These are phyloP conservation scores for Glomus cerebriforme DNA, from an alignment of 192 early-diverging fungal genomes.

Conservation along the genomic window DNA sequence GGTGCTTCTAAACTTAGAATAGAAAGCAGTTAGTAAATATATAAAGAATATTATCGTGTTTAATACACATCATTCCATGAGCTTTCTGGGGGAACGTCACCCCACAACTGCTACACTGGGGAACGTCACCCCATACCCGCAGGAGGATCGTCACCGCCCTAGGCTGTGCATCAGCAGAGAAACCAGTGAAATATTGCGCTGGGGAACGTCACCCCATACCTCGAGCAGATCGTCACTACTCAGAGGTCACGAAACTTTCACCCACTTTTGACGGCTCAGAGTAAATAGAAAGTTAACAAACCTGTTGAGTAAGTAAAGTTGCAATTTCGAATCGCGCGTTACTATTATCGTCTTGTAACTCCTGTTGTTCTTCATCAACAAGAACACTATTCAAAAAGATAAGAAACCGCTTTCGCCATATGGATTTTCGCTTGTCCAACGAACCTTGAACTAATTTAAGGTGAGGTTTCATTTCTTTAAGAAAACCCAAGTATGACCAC, in stretches of 20 bases:
- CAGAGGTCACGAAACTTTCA: not conserved
- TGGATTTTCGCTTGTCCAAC: not conserved
- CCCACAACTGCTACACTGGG: not conserved
- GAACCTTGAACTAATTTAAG: not conserved
- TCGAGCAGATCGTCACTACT: slow-evolving; percentile 2
- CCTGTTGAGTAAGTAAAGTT: not conserved
- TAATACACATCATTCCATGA: not conserved
- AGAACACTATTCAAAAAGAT: too few species aligned
- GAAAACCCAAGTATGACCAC: not conserved
- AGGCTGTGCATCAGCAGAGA: too few species aligned
- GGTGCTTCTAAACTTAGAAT: slow-evolving; percentile 11
- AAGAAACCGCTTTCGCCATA: too few species aligned
- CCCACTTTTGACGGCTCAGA: not conserved
- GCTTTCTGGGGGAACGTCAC: slow-evolving; percentile 6
- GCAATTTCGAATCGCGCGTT: not conserved
- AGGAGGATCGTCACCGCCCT: too few species aligned
- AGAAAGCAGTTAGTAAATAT: not conserved
- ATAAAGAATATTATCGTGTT: too few species aligned
- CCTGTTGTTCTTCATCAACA: not conserved
- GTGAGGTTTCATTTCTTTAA: not conserved
- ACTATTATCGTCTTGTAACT: not conserved
- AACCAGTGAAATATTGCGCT: too few species aligned
- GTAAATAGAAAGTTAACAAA: slow-evolving; percentile 8
- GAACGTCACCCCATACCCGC: too few species aligned
- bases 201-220: not conserved